Conservation (phyloP, 2,329 filamentous ascomycete species). For the Trichoderma hamatum region DNA sequence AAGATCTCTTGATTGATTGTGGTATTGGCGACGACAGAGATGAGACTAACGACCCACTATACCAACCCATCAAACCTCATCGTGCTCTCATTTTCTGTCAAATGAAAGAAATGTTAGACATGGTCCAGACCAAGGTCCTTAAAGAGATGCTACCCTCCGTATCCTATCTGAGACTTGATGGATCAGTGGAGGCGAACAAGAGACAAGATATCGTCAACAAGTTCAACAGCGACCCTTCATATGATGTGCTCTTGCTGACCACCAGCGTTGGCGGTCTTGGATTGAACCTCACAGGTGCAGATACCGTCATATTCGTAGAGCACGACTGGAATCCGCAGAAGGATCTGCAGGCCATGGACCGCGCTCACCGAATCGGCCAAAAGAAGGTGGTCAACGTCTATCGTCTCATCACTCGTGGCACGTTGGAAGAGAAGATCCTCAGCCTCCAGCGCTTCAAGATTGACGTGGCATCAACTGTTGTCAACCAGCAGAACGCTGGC, state of each 20-base stretch:
- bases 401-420: conserved; percentile 91
- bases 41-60: conserved; percentile 62
- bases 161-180: conserved; percentile 92
- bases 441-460: conserved; percentile 99
- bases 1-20: conserved; percentile 95
- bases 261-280: conserved; percentile 94
- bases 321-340: conserved; percentile 99
- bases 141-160: conserved; percentile 90
- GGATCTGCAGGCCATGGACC: conserved; percentile 98
- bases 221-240: conserved; percentile 97
- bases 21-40: conserved; percentile 81
- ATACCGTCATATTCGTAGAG: conserved; percentile 99
- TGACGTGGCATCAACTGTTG: conserved; percentile 95
- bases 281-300: conserved; percentile 92
- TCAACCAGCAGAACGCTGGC: conserved; percentile 98
- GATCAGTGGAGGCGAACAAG: conserved; percentile 87
- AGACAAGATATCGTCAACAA: conserved; percentile 98
- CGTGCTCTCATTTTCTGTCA: conserved; percentile 97
- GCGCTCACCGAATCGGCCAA: conserved; percentile 95
- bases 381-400: conserved; percentile 99
- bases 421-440: conserved; percentile 96
- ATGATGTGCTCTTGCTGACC: conserved; percentile 90
- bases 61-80: conserved; percentile 90
- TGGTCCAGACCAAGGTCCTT: conserved; percentile 93
- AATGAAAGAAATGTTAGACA: conserved; percentile 99